Evolutionary conservation across 2,329 filamentous ascomycete genomes (phyloP).

Genomic region (Hymenoscyphus fraxineus): DNA sequence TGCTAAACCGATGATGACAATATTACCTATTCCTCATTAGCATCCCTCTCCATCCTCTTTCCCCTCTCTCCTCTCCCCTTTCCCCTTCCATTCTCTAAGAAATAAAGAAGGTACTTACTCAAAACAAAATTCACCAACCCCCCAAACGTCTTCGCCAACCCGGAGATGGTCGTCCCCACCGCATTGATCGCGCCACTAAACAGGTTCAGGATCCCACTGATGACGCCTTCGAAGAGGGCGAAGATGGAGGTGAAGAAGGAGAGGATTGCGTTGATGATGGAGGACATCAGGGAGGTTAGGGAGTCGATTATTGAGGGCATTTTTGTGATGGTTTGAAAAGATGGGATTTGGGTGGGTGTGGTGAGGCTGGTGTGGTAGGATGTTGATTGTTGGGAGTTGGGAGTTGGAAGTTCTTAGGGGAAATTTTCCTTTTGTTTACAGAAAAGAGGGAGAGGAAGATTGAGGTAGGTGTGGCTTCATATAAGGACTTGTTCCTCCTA

Average conservation of each 20-base stretch:
- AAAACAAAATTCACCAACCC: conserved; percentile 32
- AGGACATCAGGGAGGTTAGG: conserved; percentile 25
- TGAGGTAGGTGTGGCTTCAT: not conserved
- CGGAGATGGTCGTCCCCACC: conserved; percentile 25
- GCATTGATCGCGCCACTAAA: conserved; percentile 24
- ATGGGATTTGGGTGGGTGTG: not conserved
- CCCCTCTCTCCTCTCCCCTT: not conserved
- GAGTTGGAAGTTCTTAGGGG: too few relatives aligned
- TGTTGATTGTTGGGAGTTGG: too few relatives aligned
- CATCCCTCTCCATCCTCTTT: rapidly evolving
- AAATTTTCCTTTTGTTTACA: not conserved
- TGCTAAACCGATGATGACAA: conserved; percentile 27
- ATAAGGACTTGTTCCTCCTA: not conserved
- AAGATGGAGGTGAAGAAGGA: conserved; percentile 28
- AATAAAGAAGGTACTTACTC: conserved; percentile 19
- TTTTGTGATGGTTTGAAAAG: conserved; percentile 6
- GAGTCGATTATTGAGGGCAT: conserved; percentile 32
- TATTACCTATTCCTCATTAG: conserved; percentile 24
- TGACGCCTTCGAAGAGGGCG: conserved; percentile 29
- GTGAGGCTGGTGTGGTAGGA: not conserved
- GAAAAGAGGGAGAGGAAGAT: not conserved
- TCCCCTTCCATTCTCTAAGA: not conserved
- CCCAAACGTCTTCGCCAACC: conserved; percentile 30
- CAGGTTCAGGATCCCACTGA: conserved; percentile 26
- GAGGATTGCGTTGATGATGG: conserved; percentile 28